phyloP scores from a whole-genome alignment of 345 rosid genomes.

The Pistacia vera region DNA sequence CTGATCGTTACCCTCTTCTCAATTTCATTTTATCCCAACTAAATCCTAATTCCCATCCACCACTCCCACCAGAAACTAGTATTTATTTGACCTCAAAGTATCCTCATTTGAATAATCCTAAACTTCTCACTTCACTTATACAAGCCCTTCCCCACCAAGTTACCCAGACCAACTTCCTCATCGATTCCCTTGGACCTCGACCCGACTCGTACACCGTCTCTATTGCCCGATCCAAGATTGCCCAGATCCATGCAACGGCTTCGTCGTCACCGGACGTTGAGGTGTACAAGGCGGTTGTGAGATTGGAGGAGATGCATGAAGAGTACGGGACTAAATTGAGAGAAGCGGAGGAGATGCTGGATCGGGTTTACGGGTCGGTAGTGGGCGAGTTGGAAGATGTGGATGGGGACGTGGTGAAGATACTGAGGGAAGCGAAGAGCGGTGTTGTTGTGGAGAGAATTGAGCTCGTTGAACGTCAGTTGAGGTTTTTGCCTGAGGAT shows the following conservation, averaged over 20 bases:
- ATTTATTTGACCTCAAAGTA: conserved; percentile 34
- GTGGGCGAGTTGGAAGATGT: conserved; percentile 41
- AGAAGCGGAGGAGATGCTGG: conserved; percentile 69
- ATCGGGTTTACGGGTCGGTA: conserved; percentile 44
- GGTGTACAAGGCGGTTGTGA: conserved; percentile 52
- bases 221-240: conserved; percentile 60
- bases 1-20: conserved; percentile 58
- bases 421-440: conserved; percentile 48
- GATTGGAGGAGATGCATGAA: conserved; percentile 68
- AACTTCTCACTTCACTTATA: conserved; percentile 50
- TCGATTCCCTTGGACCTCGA: conserved; percentile 68
- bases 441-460: conserved; percentile 49
- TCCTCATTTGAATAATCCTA: conserved; percentile 50
- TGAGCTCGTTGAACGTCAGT: conserved; percentile 61
- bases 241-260: conserved; percentile 45
- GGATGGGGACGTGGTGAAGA: conserved; percentile 58
- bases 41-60: conserved; percentile 38
- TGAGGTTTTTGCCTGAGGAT: conserved; percentile 77
- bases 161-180: conserved; percentile 54
- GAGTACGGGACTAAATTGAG: conserved; percentile 60
- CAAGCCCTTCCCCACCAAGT: conserved; percentile 54
- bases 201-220: conserved; percentile 73
- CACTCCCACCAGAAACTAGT: conserved; percentile 41
- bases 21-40: conserved; percentile 54
- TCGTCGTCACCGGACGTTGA: conserved; percentile 54